Evolutionary conservation across 2,329 filamentous ascomycete genomes (phyloP).

Genomic region (Penicillium sp.): DNA sequence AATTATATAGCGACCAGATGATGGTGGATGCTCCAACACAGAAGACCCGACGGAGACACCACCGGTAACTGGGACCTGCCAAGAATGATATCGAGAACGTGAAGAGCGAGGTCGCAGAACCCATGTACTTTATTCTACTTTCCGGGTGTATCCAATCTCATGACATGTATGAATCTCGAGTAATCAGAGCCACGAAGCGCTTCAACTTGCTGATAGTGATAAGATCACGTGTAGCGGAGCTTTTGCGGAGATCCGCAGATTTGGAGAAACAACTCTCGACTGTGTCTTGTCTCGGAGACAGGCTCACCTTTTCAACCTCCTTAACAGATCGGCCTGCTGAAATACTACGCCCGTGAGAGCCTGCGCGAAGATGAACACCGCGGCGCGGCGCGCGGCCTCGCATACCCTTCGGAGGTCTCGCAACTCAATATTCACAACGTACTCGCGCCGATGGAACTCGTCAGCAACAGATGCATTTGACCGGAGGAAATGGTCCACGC

Average conservation of each 20-base stretch:
- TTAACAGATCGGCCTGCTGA: background rate
- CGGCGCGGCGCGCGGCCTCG: constrained; percentile 27
- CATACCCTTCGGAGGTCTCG: constrained; percentile 23
- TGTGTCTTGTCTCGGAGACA: background rate
- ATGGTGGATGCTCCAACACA: constrained; percentile 36
- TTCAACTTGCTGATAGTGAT: constrained; percentile 11
- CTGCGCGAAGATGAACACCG: constrained; percentile 25
- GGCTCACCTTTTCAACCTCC: background rate
- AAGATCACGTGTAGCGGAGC: constrained; percentile 26
- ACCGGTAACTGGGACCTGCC: constrained; percentile 10
- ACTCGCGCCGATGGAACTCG: constrained; percentile 30
- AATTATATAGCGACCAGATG: constrained; percentile 41
- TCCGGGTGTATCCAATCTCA: constrained; percentile 10
- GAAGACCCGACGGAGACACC: constrained; percentile 19
- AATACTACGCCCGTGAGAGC: background rate
- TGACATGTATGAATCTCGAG: constrained; percentile 21
- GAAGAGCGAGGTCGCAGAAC: background rate
- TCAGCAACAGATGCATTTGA: constrained; percentile 23
- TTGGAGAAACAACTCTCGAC: constrained; percentile 11
- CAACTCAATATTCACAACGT: constrained; percentile 13
- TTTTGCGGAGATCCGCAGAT: constrained; percentile 24
- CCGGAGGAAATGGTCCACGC: constrained; percentile 77
- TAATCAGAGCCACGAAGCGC: background rate
- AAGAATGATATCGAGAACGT: background rate
- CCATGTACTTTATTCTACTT: constrained; percentile 2